These are phyloP conservation scores for Albophoma yamanashiensis DNA, from an alignment of 2,329 filamentous ascomycete species.

Conservation along the genomic window DNA sequence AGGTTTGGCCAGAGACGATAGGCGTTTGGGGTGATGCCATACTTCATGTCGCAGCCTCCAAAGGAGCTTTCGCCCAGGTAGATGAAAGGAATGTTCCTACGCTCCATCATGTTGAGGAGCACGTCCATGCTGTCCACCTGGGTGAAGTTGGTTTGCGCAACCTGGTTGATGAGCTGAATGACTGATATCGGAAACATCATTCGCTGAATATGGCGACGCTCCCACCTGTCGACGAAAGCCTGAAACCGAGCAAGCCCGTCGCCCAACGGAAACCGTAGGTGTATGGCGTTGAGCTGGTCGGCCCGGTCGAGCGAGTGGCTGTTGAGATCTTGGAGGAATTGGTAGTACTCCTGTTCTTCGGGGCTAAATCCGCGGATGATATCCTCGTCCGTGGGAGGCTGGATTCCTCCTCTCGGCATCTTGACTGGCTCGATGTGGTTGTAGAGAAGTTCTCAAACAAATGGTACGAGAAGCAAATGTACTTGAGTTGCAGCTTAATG, in stretches of 20 bases:
- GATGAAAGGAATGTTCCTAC: neutral
- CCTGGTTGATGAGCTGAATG: neutral
- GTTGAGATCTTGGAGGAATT: neutral
- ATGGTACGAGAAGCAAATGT: neutral
- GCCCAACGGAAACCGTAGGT: neutral
- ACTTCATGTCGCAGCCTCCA: neutral
- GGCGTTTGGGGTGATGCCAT: neutral
- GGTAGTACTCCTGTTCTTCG: neutral
- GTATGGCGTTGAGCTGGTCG: neutral
- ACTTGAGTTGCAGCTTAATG: neutral
- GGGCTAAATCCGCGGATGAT: neutral
- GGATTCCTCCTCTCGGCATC: neutral
- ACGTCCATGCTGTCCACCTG: neutral
- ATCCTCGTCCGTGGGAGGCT: neutral
- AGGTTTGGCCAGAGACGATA: neutral
- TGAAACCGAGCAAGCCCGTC: neutral
- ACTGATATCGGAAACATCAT: neutral
- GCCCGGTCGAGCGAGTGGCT: rapidly evolving
- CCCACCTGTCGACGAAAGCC: neutral
- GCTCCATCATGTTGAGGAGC: neutral
- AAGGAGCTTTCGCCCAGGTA: neutral
- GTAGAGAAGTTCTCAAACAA: neutral
- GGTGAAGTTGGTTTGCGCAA: neutral
- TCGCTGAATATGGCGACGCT: neutral
- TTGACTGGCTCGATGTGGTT: neutral